Evolutionary conservation across 768 basidiomycete genomes (phyloP), one percentile per base, ranked within the genome.

Genomic region (Rhodotorula toruloides): DNA sequence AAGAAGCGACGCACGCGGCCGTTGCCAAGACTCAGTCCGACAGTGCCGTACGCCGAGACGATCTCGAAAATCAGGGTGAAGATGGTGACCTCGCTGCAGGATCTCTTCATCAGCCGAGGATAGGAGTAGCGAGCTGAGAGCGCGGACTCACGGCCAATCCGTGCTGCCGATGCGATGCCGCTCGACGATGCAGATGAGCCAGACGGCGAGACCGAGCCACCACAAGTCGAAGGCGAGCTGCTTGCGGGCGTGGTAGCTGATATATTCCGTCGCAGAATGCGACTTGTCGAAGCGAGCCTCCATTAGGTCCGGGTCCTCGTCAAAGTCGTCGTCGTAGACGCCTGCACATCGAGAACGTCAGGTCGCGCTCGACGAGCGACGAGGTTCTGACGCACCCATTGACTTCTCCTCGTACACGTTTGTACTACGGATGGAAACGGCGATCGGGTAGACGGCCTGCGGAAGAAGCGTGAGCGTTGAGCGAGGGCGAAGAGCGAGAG

Each of bases 141-240:
- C 21, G 25, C 37, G 14, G 22, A 44, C 67, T 39, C 22, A 69
- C 54, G 61, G 63, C 55, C 56, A 62, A 25, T 61, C 55, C 2
- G 36, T 53, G 40, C 44, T 49, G 7, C 53, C 34, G 37, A 71
- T 67, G 22, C 53, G 50, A 16, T 53, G 39, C 3, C 67, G 46
- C 83, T 97, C 94, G 67, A 94, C 85, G 70, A 97, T 94, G 76
- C 93, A 97, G 44, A 97, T 81, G 3, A 96, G 77, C 78, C 92
- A 91, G 19, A 97, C 77, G 0, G 90, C 91, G 19, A 90, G 77
- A 0, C 81, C 88, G 29, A 97, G 77, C 91, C 91, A 96, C 93
- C 93, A 96, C 84, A 97, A 91, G 77, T 96, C 92, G 69, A 96
- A 97, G 5, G 93, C 89, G 61, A 99, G 84, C 76, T 99, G 94